These are phyloP conservation scores for Incumbomyces delicatus DNA, from an alignment of 2,329 filamentous ascomycete species.

Conservation along the genomic window DNA sequence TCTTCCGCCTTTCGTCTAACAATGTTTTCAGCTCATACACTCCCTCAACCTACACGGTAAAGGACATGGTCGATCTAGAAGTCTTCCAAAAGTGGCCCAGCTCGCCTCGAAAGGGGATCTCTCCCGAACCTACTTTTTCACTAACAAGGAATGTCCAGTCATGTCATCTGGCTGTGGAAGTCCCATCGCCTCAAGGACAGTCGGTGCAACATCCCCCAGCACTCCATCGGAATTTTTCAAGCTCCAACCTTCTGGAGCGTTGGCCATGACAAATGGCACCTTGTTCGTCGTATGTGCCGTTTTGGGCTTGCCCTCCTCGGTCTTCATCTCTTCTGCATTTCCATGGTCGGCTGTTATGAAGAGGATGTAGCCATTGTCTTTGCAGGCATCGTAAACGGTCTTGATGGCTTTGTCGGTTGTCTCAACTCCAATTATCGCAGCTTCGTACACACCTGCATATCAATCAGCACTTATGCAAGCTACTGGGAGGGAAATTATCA, in stretches of 20 bases:
- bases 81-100: too few species aligned
- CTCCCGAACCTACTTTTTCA: conserved; percentile 47
- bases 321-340: conserved; percentile 99
- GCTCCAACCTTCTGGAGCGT: conserved; percentile 81
- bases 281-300: conserved; percentile 97
- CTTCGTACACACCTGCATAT: conserved; percentile 72
- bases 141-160: conserved; percentile 73
- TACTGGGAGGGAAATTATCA: background rate
- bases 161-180: conserved; percentile 84
- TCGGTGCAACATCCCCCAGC: conserved; percentile 96
- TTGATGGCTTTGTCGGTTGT: conserved; percentile 93
- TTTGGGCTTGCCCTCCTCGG: conserved; percentile 88
- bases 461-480: background rate
- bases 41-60: background rate
- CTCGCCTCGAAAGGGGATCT: background rate
- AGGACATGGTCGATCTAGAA: too few species aligned
- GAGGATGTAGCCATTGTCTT: conserved; percentile 82
- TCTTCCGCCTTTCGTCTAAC: conserved; percentile 1
- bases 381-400: conserved; percentile 84
- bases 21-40: background rate
- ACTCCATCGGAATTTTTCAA: conserved; percentile 78
- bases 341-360: conserved; percentile 97
- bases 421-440: conserved; percentile 72
- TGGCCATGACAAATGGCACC: conserved; percentile 96
- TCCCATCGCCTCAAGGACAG: conserved; percentile 81